These are phyloP conservation scores for Phytopythium oedochilum DNA, from an alignment of 352 stramenopile species.

Conservation along the genomic window DNA sequence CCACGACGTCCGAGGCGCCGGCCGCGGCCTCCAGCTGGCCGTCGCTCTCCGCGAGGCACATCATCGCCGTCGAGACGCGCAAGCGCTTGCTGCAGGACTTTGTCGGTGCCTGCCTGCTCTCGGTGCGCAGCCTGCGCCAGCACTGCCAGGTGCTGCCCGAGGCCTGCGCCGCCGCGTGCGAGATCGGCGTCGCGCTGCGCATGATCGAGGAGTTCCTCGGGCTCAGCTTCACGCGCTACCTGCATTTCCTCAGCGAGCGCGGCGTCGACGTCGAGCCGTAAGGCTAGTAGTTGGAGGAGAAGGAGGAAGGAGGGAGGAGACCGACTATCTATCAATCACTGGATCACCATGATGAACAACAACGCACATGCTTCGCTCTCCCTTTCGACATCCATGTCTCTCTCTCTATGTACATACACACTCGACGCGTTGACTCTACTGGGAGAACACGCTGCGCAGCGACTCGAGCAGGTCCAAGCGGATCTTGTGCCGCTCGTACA, in stretches of 20 bases:
- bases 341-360: too few species aligned
- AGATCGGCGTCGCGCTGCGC: conserved; percentile 45
- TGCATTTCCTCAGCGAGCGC: conserved; percentile 60
- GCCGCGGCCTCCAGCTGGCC: background rate
- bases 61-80: conserved; percentile 33
- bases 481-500: conserved; percentile 40
- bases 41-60: conserved; percentile 2
- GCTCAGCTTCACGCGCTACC: conserved; percentile 60
- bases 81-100: conserved; percentile 57
- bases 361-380: too few species aligned
- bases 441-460: conserved; percentile 30
- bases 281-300: too few species aligned
- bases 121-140: conserved; percentile 59
- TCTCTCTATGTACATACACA: too few species aligned
- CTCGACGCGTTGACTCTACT: background rate
- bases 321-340: too few species aligned
- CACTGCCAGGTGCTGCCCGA: conserved; percentile 46
- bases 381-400: too few species aligned
- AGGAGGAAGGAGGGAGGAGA: too few species aligned
- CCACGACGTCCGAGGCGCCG: background rate
- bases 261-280: conserved; percentile 27
- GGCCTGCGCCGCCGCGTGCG: conserved; percentile 29
- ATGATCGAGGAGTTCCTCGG: conserved; percentile 72
- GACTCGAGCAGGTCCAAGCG: conserved; percentile 44
- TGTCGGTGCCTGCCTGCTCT: conserved; percentile 38